Evolutionary conservation across 1,139 yeast genomes (phyloP), one percentile per base, ranked within the genome.

Genomic region (Lodderomyces margitis): DNA sequence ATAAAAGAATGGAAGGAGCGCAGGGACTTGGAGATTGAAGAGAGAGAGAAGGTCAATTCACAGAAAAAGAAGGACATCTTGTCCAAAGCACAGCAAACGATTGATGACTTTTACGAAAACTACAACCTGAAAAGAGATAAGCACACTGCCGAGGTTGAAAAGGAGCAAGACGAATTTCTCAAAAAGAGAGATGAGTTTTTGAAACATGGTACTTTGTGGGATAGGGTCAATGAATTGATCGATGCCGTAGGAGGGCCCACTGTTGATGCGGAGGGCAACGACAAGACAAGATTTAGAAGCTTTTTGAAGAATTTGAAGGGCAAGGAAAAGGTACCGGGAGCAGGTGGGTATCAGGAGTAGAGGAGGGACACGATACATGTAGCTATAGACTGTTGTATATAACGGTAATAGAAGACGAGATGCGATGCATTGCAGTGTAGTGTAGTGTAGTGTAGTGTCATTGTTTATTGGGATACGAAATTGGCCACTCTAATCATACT

Each of bases 21-120:
- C 54, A 81, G 92, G 57, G 87, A 82, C 42, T 72, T 83, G 47
- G 97, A 91, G 59, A 84, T 94, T 49, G 74, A 76, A 44, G 81
- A 87, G 58, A 80, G 96, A 60, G 98, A 94, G 59, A 82, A 78
- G 51, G 79, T 80, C 49, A 84, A 87, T 53, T 70, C 70, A 15
- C 70, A 78, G 51, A 87, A 81, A 59, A 80, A 86, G 60, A 70
- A 73, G 36, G 91, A 83, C 47, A 75, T 88, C 46, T 75, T 84
- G 43, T 75, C 78, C 38, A 83, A 83, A 49, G 98, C 98, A n/a
- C 80, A 82, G 56, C 80, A 81, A 59, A 83, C 92, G 41, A 82
- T 91, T 56, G 97, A 92, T 61, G 96, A 87, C 52, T 92, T 92
- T 66, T 94, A 94, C 65, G 96, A 89, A 54, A 85, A 84, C 59